These are phyloP conservation scores for Aspergillus sp. DNA, from an alignment of 2,329 filamentous ascomycete genomes.

Conservation along the genomic window DNA sequence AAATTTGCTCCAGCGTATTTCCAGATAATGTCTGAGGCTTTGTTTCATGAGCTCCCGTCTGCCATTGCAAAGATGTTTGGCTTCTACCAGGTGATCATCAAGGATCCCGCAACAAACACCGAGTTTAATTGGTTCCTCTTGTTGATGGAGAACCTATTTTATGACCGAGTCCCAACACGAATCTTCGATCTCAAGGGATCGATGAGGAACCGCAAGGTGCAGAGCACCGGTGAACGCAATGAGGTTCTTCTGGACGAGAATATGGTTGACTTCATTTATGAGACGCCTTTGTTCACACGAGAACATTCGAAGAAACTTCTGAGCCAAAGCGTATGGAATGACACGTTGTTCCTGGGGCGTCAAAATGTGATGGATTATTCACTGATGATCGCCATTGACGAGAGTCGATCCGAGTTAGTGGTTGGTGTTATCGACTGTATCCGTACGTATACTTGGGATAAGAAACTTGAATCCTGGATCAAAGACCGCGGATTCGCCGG, in stretches of 20 bases:
- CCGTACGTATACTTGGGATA: slow-evolving; percentile 98
- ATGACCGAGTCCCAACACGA: slow-evolving; percentile 84
- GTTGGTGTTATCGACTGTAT: slow-evolving; percentile 99
- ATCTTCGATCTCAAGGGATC: slow-evolving; percentile 96
- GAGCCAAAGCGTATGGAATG: slow-evolving; percentile 91
- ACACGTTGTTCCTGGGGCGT: slow-evolving; percentile 88
- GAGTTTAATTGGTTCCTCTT: slow-evolving; percentile 94
- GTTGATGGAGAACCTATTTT: slow-evolving; percentile 97
- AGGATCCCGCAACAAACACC: slow-evolving; percentile 84
- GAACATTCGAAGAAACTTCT: slow-evolving; percentile 96
- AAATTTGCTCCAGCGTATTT: slow-evolving; percentile 97
- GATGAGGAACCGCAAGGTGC: slow-evolving; percentile 97
- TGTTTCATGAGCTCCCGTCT: slow-evolving; percentile 92
- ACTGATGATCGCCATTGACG: slow-evolving; percentile 96
- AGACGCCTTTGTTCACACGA: slow-evolving; percentile 89
- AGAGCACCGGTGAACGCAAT: slow-evolving; percentile 91
- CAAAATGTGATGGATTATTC: slow-evolving; percentile 99
- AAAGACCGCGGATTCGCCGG: slow-evolving; percentile 88
- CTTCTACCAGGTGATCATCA: slow-evolving; percentile 96
- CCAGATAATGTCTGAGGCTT: slow-evolving; percentile 90
- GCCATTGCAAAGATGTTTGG: slow-evolving; percentile 99
- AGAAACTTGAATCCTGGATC: slow-evolving; percentile 99
- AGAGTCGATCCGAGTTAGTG: slow-evolving; percentile 82
- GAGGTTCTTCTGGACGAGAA: slow-evolving; percentile 97
- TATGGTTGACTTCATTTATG: slow-evolving; percentile 98